Base-by-base conservation (phyloP, 768 basidiomycete species). In the Rhizopogon sp. region DNA sequence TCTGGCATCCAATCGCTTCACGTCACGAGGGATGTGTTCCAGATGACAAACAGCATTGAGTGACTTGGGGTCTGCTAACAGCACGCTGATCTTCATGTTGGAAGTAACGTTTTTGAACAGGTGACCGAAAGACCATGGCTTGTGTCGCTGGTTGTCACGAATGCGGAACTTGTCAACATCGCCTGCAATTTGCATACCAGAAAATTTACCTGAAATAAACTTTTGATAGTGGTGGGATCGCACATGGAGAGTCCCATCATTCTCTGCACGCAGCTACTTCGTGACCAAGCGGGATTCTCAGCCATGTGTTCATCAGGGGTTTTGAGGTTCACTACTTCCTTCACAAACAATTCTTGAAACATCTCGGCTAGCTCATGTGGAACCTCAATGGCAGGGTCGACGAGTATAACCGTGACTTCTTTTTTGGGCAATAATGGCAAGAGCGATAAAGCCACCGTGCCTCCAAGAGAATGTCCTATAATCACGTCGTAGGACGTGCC, bases 41-140 rank as follows among this genome's bases (percentile, higher is more conserved):
- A 56, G 31, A 1, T 6, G 1, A 20, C 56, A 54, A 6, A 55
- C 0, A 1, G 43, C 6, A 7, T 37, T 5, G 6, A 52, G n/a
- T n/a, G n/a, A 14, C 1, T 40, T n/a, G 10, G 67, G 66, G 50
- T 69, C 68, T 4, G 64, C 53, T 1, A 54, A 14, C 43, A 69
- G 6, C 2, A 56, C 44, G 0, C 63, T 59, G 41, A 66, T 41
- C 37, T 58, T 58, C 54, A 62, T 61, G 10, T 51, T 47, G 3
- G 39, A 20, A 3, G 58, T 41, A 1, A 50, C 35, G 4, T 13
- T 17, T 0, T 56, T 7, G 1, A 67, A 31, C 16, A 40, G 17
- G 2, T 56, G 8, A 11, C 58, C 39, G 47, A 65, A 63, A 14
- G 44, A 6, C 66, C 67, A 69, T 3, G 39, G 61, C 53, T 29